Evolutionary conservation across 2,329 filamentous ascomycete genomes (phyloP).

Genomic region (Xylariomycetidae sp.): DNA sequence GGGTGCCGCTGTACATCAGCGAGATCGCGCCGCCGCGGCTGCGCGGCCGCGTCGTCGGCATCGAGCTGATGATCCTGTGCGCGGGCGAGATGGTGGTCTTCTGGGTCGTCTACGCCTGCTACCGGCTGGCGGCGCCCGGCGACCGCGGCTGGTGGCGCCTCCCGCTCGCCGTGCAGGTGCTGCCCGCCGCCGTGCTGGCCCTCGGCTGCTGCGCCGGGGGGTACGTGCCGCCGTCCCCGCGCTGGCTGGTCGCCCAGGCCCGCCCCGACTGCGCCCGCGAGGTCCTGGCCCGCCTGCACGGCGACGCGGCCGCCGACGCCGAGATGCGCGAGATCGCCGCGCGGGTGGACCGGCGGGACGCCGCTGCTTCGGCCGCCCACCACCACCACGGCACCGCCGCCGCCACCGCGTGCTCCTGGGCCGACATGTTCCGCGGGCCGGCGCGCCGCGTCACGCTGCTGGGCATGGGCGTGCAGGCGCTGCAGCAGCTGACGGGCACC

Average conservation of each 20-base stretch:
- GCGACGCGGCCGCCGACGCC: slow-evolving; percentile 34
- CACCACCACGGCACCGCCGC: no score
- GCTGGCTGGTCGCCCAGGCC: slow-evolving; percentile 20
- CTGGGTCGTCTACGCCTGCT: slow-evolving; percentile 23
- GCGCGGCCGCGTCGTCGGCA: slow-evolving; percentile 24
- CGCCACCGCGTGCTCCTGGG: no score
- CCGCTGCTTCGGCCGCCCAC: slow-evolving; percentile 6
- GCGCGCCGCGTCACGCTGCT: slow-evolving; percentile 23
- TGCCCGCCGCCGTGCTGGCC: slow-evolving; percentile 24
- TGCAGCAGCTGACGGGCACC: slow-evolving; percentile 23
- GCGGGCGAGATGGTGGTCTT: slow-evolving; percentile 27
- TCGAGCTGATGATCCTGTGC: slow-evolving; percentile 26
- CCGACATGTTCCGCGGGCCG: slow-evolving; percentile 23
- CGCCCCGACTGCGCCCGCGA: slow-evolving; percentile 20
- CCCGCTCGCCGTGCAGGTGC: slow-evolving; percentile 28
- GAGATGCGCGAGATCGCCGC: slow-evolving; percentile 41
- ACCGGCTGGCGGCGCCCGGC: slow-evolving; percentile 20
- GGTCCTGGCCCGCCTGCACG: slow-evolving; percentile 20
- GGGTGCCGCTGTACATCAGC: slow-evolving; percentile 26
- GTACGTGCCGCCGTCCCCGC: slow-evolving; percentile 22
- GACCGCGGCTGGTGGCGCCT: slow-evolving; percentile 31
- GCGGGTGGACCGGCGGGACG: slow-evolving; percentile 10
- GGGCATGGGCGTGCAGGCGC: slow-evolving; percentile 22
- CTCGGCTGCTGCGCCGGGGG: no score
- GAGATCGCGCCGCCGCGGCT: slow-evolving; percentile 24